Evolutionary conservation across 225 moss, liverwort and hornwort species (phyloP), one percentile per base, ranked within the genome.

Genomic region (Takakia lepidozioides): DNA sequence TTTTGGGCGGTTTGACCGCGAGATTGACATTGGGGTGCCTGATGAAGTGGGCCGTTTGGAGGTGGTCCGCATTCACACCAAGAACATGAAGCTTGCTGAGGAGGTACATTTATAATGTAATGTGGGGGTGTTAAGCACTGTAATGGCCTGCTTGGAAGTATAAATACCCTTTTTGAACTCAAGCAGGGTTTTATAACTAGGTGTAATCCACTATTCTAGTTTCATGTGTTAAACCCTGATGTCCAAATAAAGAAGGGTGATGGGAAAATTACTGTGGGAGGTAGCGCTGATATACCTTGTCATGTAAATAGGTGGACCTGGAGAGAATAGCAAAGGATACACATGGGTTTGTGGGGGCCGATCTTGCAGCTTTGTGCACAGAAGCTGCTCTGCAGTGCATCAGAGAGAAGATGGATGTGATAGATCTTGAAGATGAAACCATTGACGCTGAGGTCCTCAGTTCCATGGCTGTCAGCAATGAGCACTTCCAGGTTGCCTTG

Each of bases 401-500:
- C 29, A 62, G 71, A n/a, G 76, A 77, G 52, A 77, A 77, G 46
- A 77, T 77, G 76, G 76, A 72, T 34, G 71, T 77, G 0, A 77
- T 77, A 48, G 76, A 77, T 43, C 21, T 77, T 6, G 76, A 77
- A 29, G 76, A 77, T 22, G 76, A 77, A 34, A 60, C 76, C 8
- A 77, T 77, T 34, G 76, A 77, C 42, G 76, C 67, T 1, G 76
- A 77, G 41, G 67, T 77, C 0, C 20, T 77, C 34, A 77, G 71
- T 47, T 67, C 76, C 20, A 77, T 77, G 76, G 71, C 76, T 38
- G 71, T 77, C 1, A 77, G 66, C 9, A 77, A 77, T 38, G 71
- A 77, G 17, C 76, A 77, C 25, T 77, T 77, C 49, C 76, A 76
- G 40, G 70, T 66, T 11, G 76, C 71, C 21, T 27, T 72, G 55